Evolutionary conservation across 257 asterid genomes (phyloP), one percentile per base, ranked within the genome.

Genomic region (Petrea volubilis): DNA sequence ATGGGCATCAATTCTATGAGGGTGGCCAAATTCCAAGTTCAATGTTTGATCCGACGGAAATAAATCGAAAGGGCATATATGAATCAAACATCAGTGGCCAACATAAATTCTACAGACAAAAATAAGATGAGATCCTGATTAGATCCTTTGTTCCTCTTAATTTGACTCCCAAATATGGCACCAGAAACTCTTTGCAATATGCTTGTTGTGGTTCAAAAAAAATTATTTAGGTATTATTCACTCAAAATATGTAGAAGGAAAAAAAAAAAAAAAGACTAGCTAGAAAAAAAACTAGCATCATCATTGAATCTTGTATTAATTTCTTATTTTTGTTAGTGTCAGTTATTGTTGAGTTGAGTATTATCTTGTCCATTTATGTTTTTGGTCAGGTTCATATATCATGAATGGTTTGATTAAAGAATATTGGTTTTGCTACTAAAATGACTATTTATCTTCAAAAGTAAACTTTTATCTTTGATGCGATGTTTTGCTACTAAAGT

Each of bases 311-410:
- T 49, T 64, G 59, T 68, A 28, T 38, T 64, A n/a, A n/a, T n/a
- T n/a, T n/a, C n/a, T 18, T 43, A 58, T 34, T 56, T 46, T 47
- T 69, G 57, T 67, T 20, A 27, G 68, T n/a, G n/a, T n/a, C n/a
- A n/a, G n/a, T n/a, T n/a, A 15, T 18, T 51, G 34, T 53, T 53
- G 50, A 43, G 21, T 40, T 28, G 62, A 67, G 41, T 15, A 49
- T 46, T 46, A 44, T 31, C 18, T 28, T 36, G 38, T 9, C 24
- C 2, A 6, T 81, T 70, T 38, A 77, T 75, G 75, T 41, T 72
- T 72, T 50, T 77, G 60, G 83, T 68, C 75, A 64, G 49, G n/a
- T 71, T 71, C 64, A 34, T 47, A 21, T 47, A 67, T 74, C 27
- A 60, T 47, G 17, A 28, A 28, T 28, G n/a, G 24, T n/a, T n/a